Evolutionary conservation across 805 yeast genomes (phyloP), one percentile per base, ranked within the genome.

Genomic region (Candida krabiensis): DNA sequence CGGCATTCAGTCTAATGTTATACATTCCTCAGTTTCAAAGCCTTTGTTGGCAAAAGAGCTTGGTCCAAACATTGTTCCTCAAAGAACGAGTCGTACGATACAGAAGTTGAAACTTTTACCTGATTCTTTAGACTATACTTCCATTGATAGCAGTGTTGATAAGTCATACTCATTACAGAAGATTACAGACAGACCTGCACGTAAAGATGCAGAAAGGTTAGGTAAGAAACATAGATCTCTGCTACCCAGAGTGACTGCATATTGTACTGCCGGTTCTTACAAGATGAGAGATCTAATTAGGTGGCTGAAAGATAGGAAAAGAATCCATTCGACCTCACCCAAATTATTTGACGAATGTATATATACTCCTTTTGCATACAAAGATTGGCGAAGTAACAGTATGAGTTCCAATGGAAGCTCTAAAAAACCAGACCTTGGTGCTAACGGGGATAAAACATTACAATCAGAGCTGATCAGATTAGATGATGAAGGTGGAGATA

Each of bases 401-500:
- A 52, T 43, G 27, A 47, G 54, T 11, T 41, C 50, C 3, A 19
- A 17, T 22, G 21, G 28, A 2, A 23, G 25, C 21, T 26, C 15
- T 16, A 38, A 37, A 23, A 31, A 38, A 23, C 26, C 47, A 0
- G 42, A 41, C 16, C n/a, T 37, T 13, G 34, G 25, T 29, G 36
- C 35, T 15, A 25, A 16, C 9, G 39, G 33, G 5, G 50, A 42
- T 21, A 38, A 19, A 30, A 40, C 18, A 12, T 8, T 36, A 24
- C 35, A 33, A 19, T 33, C 53, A 9, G 75, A 72, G 44, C 62
- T 80, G 9, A 85, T 85, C 6, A 64, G 95, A 45, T 64, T 91
- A 26, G 96, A 88, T 43, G 96, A 87, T 53, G 96, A 90, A 59
- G 98, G 98, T 40, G 96, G 96, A 22, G 96, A 89, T 49, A 86